phyloP scores from a whole-genome alignment of 495 filamentous ascomycete genomes.

The Trichoderma orchidacearum region DNA sequence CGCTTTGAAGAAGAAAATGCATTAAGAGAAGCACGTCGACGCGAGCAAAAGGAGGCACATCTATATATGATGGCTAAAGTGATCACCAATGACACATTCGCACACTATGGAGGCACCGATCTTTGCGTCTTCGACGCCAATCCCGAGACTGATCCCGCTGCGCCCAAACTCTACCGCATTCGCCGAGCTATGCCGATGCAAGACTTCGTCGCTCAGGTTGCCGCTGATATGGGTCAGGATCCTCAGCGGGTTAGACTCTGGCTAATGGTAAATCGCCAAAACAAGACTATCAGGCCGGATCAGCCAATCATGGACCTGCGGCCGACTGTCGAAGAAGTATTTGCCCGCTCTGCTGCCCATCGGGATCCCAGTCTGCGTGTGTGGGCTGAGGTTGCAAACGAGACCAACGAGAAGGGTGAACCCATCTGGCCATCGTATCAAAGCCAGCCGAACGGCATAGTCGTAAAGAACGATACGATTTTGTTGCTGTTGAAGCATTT shows the following conservation, averaged over 20 bases:
- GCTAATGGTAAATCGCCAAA: conserved; percentile 98
- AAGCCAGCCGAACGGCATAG: conserved; percentile 28
- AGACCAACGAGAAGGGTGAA: conserved; percentile 47
- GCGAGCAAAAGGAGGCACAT: conserved; percentile 87
- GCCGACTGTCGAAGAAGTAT: conserved; percentile 72
- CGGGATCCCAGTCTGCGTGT: conserved; percentile 64
- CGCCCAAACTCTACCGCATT: conserved; percentile 52
- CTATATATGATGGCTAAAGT: conserved; percentile 75
- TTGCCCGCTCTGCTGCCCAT: conserved; percentile 43
- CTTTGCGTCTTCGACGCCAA: conserved; percentile 55
- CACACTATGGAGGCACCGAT: conserved; percentile 71
- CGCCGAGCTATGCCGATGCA: conserved; percentile 58
- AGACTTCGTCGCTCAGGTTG: conserved; percentile 57
- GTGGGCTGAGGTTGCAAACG: conserved; percentile 68
- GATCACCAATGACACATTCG: conserved; percentile 67
- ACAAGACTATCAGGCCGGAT: conserved; percentile 89
- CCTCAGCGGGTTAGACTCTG: conserved; percentile 63
- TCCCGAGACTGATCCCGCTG: conserved; percentile 38
- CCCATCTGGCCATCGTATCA: conserved; percentile 50
- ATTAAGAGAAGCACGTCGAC: conserved; percentile 53
- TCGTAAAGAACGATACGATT: conserved; percentile 41
- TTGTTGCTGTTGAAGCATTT: conserved; percentile 90
- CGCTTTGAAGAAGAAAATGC: conserved; percentile 72
- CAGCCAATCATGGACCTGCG: conserved; percentile 61
- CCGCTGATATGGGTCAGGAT: conserved; percentile 49